phyloP scores from a whole-genome alignment of 768 basidiomycete species.

The Russula virescens region DNA sequence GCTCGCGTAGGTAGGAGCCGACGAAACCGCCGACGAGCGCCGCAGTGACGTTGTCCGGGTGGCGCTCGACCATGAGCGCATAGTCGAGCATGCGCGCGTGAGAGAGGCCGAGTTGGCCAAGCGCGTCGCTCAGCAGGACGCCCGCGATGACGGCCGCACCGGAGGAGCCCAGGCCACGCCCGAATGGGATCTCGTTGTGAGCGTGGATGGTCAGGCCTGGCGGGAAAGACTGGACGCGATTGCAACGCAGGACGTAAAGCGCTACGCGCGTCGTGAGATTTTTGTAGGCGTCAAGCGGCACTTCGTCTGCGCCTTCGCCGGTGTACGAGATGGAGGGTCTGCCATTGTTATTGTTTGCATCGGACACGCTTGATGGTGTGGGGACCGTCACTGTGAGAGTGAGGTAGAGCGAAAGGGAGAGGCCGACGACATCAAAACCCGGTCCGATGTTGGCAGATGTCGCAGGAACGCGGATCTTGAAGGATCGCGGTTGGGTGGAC shows the following conservation, averaged over 20 bases:
- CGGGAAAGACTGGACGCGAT: slow-evolving; percentile 70
- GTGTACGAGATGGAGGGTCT: slow-evolving; percentile 65
- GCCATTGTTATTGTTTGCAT: slow-evolving; percentile 23
- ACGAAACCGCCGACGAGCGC: slow-evolving; percentile 96
- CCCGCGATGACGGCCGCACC: slow-evolving; percentile 99
- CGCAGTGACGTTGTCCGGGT: slow-evolving; percentile 98
- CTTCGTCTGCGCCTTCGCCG: slow-evolving; percentile 86
- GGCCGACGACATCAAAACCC: slow-evolving; percentile 98
- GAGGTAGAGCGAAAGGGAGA: slow-evolving; percentile 85
- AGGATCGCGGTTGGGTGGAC: slow-evolving; percentile 25
- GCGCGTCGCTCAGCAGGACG: slow-evolving; percentile 80
- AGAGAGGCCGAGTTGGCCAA: slow-evolving; percentile 69
- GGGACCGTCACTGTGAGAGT: slow-evolving; percentile 59
- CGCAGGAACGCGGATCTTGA: slow-evolving; percentile 86
- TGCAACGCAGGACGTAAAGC: slow-evolving; percentile 94
- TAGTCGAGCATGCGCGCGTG: slow-evolving; percentile 81
- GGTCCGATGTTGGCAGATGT: slow-evolving; percentile 99
- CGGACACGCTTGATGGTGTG: slow-evolving; percentile 19
- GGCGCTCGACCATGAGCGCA: slow-evolving; percentile 97
- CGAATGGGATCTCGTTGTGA: slow-evolving; percentile 94
- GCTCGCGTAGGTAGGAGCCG: slow-evolving; percentile 89
- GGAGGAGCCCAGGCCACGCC: slow-evolving; percentile 94
- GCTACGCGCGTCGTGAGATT: slow-evolving; percentile 97
- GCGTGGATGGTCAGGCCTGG: slow-evolving; percentile 67
- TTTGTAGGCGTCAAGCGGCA: slow-evolving; percentile 92